phyloP scores from a whole-genome alignment of 305 asterid genomes.

The Fraxinus xanthoxyloides region DNA sequence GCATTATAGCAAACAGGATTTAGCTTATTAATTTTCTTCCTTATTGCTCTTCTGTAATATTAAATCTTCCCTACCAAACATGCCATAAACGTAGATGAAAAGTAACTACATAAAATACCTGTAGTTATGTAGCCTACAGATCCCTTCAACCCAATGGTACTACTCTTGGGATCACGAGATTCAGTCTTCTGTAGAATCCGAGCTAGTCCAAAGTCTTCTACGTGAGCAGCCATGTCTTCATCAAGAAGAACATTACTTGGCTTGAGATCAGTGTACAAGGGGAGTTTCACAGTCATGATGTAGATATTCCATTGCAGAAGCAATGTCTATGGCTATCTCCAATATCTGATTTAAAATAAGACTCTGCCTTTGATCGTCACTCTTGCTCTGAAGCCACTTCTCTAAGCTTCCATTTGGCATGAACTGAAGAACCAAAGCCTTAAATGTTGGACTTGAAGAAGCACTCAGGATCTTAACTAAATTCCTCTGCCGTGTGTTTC shows the following conservation, averaged over 20 bases:
- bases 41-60: too few relatives aligned
- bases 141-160: background rate
- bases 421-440: background rate
- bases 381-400: background rate
- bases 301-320: background rate
- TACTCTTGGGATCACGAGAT: background rate
- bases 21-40: too few relatives aligned
- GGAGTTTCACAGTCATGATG: background rate
- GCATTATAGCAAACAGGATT: too few relatives aligned
- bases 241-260: background rate
- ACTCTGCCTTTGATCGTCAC: background rate
- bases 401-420: background rate
- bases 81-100: background rate
- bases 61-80: too few relatives aligned
- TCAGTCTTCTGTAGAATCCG: background rate
- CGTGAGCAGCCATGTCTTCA: background rate
- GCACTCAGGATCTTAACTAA: background rate
- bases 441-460: background rate
- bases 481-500: slow-evolving; percentile 18
- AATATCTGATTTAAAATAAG: background rate
- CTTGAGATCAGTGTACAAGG: background rate
- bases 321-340: background rate
- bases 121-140: background rate
- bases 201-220: background rate
- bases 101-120: background rate